These are phyloP conservation scores for Phylloporus scabripes DNA, from an alignment of 768 basidiomycete species.

Conservation along the genomic window DNA sequence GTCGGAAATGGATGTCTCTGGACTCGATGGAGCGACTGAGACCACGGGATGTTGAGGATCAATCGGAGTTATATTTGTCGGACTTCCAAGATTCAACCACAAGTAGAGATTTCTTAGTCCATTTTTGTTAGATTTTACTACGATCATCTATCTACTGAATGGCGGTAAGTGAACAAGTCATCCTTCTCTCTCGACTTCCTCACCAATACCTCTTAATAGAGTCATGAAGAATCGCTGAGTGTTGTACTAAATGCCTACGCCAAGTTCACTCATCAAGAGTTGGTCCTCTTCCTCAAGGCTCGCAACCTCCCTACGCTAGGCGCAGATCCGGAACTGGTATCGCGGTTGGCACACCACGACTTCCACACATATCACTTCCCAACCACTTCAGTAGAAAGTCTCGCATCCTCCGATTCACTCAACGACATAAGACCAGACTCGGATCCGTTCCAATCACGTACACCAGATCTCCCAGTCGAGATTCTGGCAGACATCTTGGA, in stretches of 20 bases:
- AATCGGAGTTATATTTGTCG: too few relatives aligned
- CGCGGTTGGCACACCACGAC: constrained; percentile 70
- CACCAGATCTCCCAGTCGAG: constrained; percentile 68
- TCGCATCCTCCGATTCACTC: constrained; percentile 19
- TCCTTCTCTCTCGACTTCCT: constrained; percentile 7
- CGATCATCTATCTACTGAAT: constrained; percentile 19
- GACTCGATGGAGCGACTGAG: too few relatives aligned
- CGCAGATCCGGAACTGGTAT: constrained; percentile 57
- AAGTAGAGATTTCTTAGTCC: too few relatives aligned
- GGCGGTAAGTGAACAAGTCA: constrained; percentile 33
- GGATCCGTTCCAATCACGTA: constrained; percentile 30
- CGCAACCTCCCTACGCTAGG: constrained; percentile 66
- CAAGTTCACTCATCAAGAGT: constrained; percentile 59
- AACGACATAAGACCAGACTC: constrained; percentile 20
- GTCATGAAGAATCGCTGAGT: constrained; percentile 26
- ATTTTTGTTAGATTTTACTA: not conserved
- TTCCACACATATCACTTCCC: constrained; percentile 64
- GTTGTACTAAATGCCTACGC: constrained; percentile 66
- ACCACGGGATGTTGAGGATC: too few relatives aligned
- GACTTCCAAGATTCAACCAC: too few relatives aligned
- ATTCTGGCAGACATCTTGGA: constrained; percentile 74
- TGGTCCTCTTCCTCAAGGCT: constrained; percentile 69
- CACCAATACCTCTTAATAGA: constrained; percentile 12
- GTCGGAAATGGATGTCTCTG: too few relatives aligned
- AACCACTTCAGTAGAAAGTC: constrained; percentile 27